phyloP scores from a whole-genome alignment of 2,329 filamentous ascomycete genomes.

The Venturia aucupariae region DNA sequence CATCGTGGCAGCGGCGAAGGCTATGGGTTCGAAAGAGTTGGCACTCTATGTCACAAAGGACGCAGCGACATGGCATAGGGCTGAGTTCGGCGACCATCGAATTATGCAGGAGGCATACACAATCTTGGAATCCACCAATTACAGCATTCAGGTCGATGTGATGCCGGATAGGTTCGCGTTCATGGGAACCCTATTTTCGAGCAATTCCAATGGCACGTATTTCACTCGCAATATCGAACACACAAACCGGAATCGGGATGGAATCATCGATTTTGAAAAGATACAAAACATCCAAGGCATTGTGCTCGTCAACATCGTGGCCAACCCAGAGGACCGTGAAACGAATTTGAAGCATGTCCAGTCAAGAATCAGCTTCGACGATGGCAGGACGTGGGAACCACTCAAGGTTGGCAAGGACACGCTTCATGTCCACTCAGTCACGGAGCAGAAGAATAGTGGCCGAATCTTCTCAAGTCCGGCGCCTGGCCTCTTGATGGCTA shows the following conservation, averaged over 20 bases:
- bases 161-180: constrained; percentile 58
- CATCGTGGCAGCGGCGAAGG: constrained; percentile 72
- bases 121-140: constrained; percentile 89
- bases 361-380: constrained; percentile 87
- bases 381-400: constrained; percentile 74
- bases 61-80: constrained; percentile 77
- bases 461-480: constrained; percentile 89
- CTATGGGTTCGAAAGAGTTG: constrained; percentile 76
- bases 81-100: constrained; percentile 80
- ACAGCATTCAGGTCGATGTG: constrained; percentile 95
- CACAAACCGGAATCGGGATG: constrained; percentile 70
- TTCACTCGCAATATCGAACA: constrained; percentile 88
- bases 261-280: constrained; percentile 91
- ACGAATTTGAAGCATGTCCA: constrained; percentile 56
- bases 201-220: constrained; percentile 94
- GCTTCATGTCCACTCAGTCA: constrained; percentile 88
- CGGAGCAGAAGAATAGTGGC: constrained; percentile 70
- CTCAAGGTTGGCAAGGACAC: constrained; percentile 58
- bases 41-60: constrained; percentile 85
- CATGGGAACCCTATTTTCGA: constrained; percentile 86
- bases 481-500: constrained; percentile 85
- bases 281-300: constrained; percentile 86
- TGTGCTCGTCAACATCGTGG: constrained; percentile 78
- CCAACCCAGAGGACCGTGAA: constrained; percentile 68
- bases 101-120: constrained; percentile 82